Evolutionary conservation across 768 basidiomycete species (phyloP).

Genomic region (Rhizopogon vulgaris): DNA sequence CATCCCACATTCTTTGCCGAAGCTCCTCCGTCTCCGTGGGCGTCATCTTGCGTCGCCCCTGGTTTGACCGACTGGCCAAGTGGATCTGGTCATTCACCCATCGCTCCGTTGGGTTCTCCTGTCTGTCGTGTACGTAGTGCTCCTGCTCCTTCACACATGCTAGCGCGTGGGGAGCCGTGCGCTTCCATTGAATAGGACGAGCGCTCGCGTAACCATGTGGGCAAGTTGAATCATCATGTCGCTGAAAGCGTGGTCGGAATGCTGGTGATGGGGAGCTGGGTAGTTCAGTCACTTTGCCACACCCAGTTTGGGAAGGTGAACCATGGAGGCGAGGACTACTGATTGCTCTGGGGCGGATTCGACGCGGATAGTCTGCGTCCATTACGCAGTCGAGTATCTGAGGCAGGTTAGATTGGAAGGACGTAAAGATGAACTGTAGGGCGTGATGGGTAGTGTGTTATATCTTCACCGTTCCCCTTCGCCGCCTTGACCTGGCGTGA

Average conservation of each 20-base stretch:
- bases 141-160: slow-evolving; percentile 50
- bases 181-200: slow-evolving; percentile 20
- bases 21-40: slow-evolving; percentile 23
- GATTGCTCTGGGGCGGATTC: slow-evolving; percentile 13
- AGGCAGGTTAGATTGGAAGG: slow-evolving; percentile 7
- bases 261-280: slow-evolving; percentile 7
- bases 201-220: slow-evolving; percentile 10
- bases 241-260: slow-evolving; percentile 17
- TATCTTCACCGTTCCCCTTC: slow-evolving; percentile 24
- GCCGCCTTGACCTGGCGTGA: slow-evolving; percentile 26
- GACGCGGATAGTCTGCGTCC: slow-evolving; percentile 25
- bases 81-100: slow-evolving; percentile 59
- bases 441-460: slow-evolving; percentile 14
- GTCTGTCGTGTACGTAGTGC: slow-evolving; percentile 33
- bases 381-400: slow-evolving; percentile 11
- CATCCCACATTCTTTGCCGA: slow-evolving; percentile 43
- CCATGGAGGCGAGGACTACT: slow-evolving; percentile 15
- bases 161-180: slow-evolving; percentile 22
- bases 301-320: slow-evolving; percentile 9
- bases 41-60: slow-evolving; percentile 15
- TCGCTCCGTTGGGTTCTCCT: slow-evolving; percentile 48
- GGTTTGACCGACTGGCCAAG: slow-evolving; percentile 24
- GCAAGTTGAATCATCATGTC: slow-evolving; percentile 11
- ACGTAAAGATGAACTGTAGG: slow-evolving; percentile 14
- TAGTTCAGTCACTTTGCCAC: slow-evolving; percentile 19